Base-by-base conservation (phyloP, 75 land plant species). In the Pinus tabuliformis region DNA sequence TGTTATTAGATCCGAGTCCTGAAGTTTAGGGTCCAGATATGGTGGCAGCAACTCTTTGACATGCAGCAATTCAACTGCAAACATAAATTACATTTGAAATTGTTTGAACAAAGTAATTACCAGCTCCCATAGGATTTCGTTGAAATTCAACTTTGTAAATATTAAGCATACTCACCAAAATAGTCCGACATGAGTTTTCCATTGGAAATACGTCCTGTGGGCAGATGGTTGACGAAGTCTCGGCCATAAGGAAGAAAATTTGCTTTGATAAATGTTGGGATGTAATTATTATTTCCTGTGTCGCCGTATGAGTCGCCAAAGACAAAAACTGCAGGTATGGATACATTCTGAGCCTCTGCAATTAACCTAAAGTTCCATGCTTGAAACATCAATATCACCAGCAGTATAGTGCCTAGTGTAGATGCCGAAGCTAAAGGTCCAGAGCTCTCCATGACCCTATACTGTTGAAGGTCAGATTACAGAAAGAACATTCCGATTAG, bases 301-400 rank as follows among this genome's bases (percentile, higher is more conserved):
- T 78, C 83, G 13, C 62, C 80, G 7, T 74, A 78, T 0, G 83
- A 81, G 76, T 81, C 83, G 8, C 83, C 83, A 59, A 77, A 81
- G 61, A 78, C 12, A 15, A 80, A 78, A 28, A 81, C 4, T 3
- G 68, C 80, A 8, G 71, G 71, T 1, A 49, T 11, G 13, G 54
- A 9, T 13, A n/a, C 71, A 6, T 39, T 66, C 71, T 37, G 49
- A 18, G 42, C 71, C 33, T 18, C 71, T 11, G 54, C 54, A 6
- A 37, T 17, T 9, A 66, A 66, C 2, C 6, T 6, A 66, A 17
- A 14, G 8, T 36, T 17, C 54, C 54, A 9, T 49, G 54, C 9
- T 49, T 49, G 54, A 9, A 49, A 49, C 2, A 49, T 9, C 12
- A 3, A 49, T 49, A 49, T 49, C 54, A 49, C 54, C 11, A 49